Conservation (phyloP, 2,329 filamentous ascomycete species). For the Aurifilum marmelostoma region DNA sequence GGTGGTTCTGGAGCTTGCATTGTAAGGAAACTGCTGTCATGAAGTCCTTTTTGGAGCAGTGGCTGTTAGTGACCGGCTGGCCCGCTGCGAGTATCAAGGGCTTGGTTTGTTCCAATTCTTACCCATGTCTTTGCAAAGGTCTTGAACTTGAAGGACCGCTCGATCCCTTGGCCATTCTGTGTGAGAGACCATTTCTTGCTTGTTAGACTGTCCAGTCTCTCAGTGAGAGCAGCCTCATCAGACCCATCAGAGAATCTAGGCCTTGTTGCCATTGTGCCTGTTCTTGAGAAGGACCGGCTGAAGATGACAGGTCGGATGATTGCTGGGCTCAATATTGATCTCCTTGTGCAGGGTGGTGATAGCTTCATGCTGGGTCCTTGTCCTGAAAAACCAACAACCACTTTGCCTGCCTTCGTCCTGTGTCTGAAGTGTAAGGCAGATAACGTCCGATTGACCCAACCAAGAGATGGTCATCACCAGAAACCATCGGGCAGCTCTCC, state of each 20-base stretch:
- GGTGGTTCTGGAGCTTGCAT: constrained; percentile 70
- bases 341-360: neutral
- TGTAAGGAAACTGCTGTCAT: constrained; percentile 73
- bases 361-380: neutral
- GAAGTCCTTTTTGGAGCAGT: constrained; percentile 61
- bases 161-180: constrained; percentile 56
- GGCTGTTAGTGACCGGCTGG: neutral
- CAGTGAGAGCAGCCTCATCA: constrained; percentile 43
- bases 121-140: constrained; percentile 70
- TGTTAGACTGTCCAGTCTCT: constrained; percentile 43
- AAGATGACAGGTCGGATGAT: neutral
- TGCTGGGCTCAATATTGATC: neutral
- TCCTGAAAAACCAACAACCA: neutral
- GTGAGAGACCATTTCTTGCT: constrained; percentile 54
- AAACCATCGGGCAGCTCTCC: neutral
- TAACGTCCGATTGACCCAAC: neutral
- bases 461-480: neutral
- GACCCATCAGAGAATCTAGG: constrained; percentile 50
- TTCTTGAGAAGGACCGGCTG: constrained; percentile 12
- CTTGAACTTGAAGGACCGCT: constrained; percentile 66
- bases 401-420: neutral
- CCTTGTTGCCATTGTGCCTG: constrained; percentile 12
- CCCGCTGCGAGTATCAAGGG: too few species aligned
- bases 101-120: too few species aligned
- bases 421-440: neutral